These are phyloP conservation scores for Tricholomella constricta DNA, from an alignment of 768 basidiomycete genomes.

Conservation along the genomic window DNA sequence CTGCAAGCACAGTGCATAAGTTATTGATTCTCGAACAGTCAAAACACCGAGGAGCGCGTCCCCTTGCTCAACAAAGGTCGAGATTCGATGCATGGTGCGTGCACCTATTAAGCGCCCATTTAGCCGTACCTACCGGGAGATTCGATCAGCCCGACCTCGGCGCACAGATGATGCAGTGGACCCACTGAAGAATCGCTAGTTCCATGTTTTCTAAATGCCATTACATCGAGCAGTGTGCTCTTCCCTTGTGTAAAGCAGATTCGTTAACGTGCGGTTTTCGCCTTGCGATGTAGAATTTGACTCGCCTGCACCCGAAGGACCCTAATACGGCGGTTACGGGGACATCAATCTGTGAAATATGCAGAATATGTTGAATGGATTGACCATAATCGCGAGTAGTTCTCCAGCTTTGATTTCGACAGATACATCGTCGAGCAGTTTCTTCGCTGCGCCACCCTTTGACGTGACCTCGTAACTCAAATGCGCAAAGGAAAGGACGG, in stretches of 20 bases:
- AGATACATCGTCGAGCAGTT: slow-evolving; percentile 42
- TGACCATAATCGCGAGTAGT: slow-evolving; percentile 45
- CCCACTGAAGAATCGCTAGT: slow-evolving; percentile 32
- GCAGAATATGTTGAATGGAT: slow-evolving; percentile 3
- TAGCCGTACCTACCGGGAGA: slow-evolving; percentile 28
- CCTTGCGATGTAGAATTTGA: background rate
- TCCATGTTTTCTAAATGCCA: slow-evolving; percentile 40
- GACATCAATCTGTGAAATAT: background rate
- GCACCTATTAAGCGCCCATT: slow-evolving; percentile 31
- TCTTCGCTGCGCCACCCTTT: slow-evolving; percentile 26
- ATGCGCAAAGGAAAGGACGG: slow-evolving; percentile 34
- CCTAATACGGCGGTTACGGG: slow-evolving; percentile 23
- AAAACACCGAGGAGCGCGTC: slow-evolving; percentile 60
- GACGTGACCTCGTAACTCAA: slow-evolving; percentile 34
- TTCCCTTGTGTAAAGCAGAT: slow-evolving; percentile 30
- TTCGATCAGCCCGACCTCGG: background rate
- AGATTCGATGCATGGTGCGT: slow-evolving; percentile 40
- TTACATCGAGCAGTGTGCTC: slow-evolving; percentile 47
- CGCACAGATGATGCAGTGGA: background rate
- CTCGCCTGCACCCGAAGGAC: slow-evolving; percentile 47
- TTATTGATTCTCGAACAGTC: slow-evolving; percentile 57
- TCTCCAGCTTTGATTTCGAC: slow-evolving; percentile 41
- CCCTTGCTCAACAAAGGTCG: slow-evolving; percentile 59
- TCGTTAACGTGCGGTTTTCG: background rate
- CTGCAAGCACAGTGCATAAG: slow-evolving; percentile 53